These are phyloP conservation scores for Pontederia crassipes DNA, from an alignment of 176 grass and related monocot genomes.

Conservation along the genomic window DNA sequence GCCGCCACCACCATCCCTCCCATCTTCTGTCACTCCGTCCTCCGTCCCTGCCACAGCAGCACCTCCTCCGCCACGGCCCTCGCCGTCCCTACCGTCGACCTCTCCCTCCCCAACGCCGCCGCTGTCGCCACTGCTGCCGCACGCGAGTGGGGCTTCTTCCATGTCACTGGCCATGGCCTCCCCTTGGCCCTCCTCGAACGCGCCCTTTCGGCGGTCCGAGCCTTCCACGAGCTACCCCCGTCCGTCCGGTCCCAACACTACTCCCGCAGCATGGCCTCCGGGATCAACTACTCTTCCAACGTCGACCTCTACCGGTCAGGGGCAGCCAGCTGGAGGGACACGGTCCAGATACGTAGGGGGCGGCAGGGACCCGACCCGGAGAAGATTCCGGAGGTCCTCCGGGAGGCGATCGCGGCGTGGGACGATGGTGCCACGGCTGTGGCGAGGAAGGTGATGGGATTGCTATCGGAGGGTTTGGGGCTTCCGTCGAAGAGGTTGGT, in stretches of 20 bases:
- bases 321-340: slow-evolving; percentile 88
- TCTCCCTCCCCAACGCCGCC: slow-evolving; percentile 22
- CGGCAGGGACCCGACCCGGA: slow-evolving; percentile 28
- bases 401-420: slow-evolving; percentile 43
- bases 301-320: slow-evolving; percentile 44
- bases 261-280: slow-evolving; percentile 33
- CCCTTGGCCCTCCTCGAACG: slow-evolving; percentile 24
- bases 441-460: slow-evolving; percentile 28
- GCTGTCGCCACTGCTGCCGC: slow-evolving; percentile 30
- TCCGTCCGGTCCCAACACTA: slow-evolving; percentile 50
- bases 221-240: slow-evolving; percentile 60
- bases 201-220: slow-evolving; percentile 42
- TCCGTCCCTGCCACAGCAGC: slow-evolving; percentile 9
- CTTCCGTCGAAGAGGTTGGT: slow-evolving; percentile 1
- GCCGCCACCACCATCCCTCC: slow-evolving; percentile 38
- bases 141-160: slow-evolving; percentile 66
- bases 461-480: slow-evolving; percentile 57
- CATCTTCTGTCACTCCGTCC: slow-evolving; percentile 25
- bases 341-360: slow-evolving; percentile 42
- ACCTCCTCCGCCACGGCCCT: slow-evolving; percentile 34
- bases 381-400: slow-evolving; percentile 45
- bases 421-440: slow-evolving; percentile 35
- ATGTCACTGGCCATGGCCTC: slow-evolving; percentile 56
- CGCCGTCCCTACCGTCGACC: slow-evolving; percentile 35
- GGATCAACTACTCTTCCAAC: slow-evolving; percentile 72